These are phyloP conservation scores for Themeda triandra DNA, from an alignment of 176 grass and related monocot genomes.

Conservation along the genomic window DNA sequence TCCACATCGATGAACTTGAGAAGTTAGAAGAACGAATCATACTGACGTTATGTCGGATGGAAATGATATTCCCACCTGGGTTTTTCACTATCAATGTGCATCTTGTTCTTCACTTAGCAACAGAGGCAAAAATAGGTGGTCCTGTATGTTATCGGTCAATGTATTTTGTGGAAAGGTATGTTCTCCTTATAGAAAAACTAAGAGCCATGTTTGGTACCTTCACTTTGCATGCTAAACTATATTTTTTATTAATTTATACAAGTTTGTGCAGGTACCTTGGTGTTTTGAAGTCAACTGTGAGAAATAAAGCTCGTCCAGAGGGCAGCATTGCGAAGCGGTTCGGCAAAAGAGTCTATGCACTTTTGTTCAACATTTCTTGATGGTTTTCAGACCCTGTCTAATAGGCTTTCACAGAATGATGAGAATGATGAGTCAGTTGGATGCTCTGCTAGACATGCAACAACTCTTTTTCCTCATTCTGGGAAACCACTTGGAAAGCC, in stretches of 20 bases:
- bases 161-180: background rate
- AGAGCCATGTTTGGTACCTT: background rate
- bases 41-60: background rate
- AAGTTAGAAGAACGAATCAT: background rate
- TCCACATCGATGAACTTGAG: background rate
- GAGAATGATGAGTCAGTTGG: background rate
- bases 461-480: background rate
- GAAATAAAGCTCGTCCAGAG: background rate
- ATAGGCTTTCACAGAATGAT: background rate
- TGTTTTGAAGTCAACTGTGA: background rate
- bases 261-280: background rate
- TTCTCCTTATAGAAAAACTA: background rate
- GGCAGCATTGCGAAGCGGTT: background rate
- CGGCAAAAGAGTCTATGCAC: background rate
- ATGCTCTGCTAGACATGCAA: background rate
- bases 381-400: background rate
- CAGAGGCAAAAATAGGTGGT: background rate
- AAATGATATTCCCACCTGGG: background rate
- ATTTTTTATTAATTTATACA: background rate
- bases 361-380: background rate
- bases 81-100: background rate
- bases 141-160: background rate
- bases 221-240: background rate
- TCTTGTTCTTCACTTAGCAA: background rate
- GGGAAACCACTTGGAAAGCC: constrained; percentile 4